Evolutionary conservation across 192 early-diverging fungal genomes (phyloP).

Genomic region (Coemansia sp.): DNA sequence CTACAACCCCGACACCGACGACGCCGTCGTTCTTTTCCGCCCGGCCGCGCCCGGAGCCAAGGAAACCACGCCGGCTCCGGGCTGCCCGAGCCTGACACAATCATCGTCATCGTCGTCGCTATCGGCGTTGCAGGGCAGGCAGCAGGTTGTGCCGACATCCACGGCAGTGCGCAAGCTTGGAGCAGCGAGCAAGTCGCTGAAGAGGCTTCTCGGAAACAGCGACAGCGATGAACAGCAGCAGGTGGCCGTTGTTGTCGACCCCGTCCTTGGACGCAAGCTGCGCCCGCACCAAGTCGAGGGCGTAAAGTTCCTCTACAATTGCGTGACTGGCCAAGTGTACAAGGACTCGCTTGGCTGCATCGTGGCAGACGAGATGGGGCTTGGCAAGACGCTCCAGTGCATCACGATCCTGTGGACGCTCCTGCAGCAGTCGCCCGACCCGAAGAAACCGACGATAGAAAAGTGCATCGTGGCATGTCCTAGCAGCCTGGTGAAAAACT

Average conservation of each 20-base stretch:
- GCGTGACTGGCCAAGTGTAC: conserved; percentile 79
- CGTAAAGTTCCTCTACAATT: conserved; percentile 93
- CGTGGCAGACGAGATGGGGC: conserved; percentile 99
- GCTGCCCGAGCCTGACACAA: conserved; percentile 31
- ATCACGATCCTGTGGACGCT: conserved; percentile 98
- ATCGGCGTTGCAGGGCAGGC: background rate
- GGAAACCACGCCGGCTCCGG: conserved; percentile 46
- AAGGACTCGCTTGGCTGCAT: conserved; percentile 90
- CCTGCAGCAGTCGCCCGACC: conserved; percentile 83
- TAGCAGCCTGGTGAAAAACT: conserved; percentile 93
- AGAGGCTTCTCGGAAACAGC: conserved; percentile 55
- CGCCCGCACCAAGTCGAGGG: conserved; percentile 98
- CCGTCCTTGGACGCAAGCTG: conserved; percentile 77
- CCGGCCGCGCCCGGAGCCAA: conserved; percentile 64
- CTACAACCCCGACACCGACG: conserved; percentile 81
- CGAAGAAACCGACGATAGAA: conserved; percentile 91
- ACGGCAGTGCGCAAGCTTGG: conserved; percentile 11
- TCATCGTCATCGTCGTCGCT: conserved; percentile 13
- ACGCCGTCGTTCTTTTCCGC: conserved; percentile 84
- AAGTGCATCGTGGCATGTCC: conserved; percentile 98
- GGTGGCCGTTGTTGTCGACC: conserved; percentile 86
- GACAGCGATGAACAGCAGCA: conserved; percentile 11
- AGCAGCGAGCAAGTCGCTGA: conserved; percentile 48
- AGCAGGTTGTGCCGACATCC: background rate
- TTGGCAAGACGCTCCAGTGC: conserved; percentile 88